A percentile compares a stretch with the other conserved stretches of the same genome.
These are phyloP conservation scores for Toxoplasma gondii DNA, from an alignment of 169 alveolate species.

Conservation along the genomic window DNA sequence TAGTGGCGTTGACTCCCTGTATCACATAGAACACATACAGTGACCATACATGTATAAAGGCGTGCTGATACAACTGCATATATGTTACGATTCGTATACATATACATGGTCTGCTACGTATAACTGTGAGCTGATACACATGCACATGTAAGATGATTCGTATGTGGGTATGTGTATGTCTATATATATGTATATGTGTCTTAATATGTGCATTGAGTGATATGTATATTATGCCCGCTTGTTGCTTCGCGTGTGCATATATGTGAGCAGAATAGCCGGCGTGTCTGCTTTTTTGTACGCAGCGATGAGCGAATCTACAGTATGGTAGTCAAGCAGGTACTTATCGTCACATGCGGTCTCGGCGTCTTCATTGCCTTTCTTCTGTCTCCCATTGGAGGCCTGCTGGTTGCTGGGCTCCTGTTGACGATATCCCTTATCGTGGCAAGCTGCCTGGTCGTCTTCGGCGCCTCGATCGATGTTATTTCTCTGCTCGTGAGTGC, in stretches of 20 bases:
- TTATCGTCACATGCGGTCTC: not conserved
- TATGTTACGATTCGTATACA: too few relatives aligned
- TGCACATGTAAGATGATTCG: too few relatives aligned
- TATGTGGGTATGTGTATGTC: not conserved
- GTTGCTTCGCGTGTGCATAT: too few relatives aligned
- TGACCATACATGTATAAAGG: too few relatives aligned
- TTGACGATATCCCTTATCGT: not conserved
- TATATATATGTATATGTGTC: not conserved
- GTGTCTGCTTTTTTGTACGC: not conserved
- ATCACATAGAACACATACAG: too few relatives aligned
- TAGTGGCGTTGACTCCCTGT: too few relatives aligned
- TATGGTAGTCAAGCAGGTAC: not conserved
- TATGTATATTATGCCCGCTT: too few relatives aligned
- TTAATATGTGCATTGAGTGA: too few relatives aligned
- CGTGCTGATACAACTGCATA: too few relatives aligned
- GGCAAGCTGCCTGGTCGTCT: not conserved
- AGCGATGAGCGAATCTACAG: not conserved
- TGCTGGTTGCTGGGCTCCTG: not conserved
- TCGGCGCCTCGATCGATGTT: not conserved
- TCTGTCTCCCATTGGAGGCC: slow-evolving; percentile 1
- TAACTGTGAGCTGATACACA: too few relatives aligned
- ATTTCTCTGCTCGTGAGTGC: not conserved
- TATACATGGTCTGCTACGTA: too few relatives aligned
- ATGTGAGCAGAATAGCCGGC: too few relatives aligned
- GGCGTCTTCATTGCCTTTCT: not conserved